Evolutionary conservation across 768 basidiomycete species (phyloP).

Genomic region (Trametes meyenii): DNA sequence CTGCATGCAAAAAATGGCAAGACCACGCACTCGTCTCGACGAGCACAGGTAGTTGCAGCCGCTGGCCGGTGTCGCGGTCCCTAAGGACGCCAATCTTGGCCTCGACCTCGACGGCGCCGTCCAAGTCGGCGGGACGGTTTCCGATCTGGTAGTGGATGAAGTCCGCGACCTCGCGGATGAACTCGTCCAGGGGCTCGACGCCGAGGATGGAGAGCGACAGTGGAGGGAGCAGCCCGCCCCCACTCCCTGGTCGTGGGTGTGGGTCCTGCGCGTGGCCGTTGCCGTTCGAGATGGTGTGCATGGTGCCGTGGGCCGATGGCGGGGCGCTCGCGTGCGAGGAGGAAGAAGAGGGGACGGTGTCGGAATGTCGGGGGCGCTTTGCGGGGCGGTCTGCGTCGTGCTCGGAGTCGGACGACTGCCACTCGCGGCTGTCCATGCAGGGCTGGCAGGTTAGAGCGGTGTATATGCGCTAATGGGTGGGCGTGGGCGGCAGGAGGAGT

Average conservation of each 20-base stretch:
- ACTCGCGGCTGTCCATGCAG: slow-evolving; percentile 31
- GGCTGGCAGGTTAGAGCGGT: not conserved
- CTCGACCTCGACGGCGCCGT: slow-evolving; percentile 79
- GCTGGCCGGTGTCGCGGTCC: slow-evolving; percentile 55
- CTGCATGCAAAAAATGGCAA: not conserved
- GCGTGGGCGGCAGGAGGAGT: not conserved
- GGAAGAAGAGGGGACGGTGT: slow-evolving; percentile 26
- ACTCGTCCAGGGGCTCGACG: slow-evolving; percentile 90
- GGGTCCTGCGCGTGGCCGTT: slow-evolving; percentile 1
- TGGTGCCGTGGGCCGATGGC: slow-evolving; percentile 2
- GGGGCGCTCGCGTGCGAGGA: slow-evolving; percentile 18
- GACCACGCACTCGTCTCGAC: slow-evolving; percentile 79
- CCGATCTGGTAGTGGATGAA: slow-evolving; percentile 77
- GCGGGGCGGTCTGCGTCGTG: slow-evolving; percentile 34
- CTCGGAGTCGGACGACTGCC: slow-evolving; percentile 32
- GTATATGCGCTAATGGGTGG: not conserved
- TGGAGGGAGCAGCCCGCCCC: slow-evolving; percentile 47
- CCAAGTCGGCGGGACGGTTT: slow-evolving; percentile 51
- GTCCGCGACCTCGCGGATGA: slow-evolving; percentile 89
- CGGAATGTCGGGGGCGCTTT: slow-evolving; percentile 43
- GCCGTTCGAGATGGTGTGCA: not conserved
- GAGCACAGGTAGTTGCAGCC: slow-evolving; percentile 71
- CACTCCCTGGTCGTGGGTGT: no score
- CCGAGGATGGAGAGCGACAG: slow-evolving; percentile 82
- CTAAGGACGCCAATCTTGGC: slow-evolving; percentile 83